Percentiles rank a stretch among this genome's conserved stretches.
phyloP scores from a whole-genome alignment of 1,139 yeast genomes.

The Meyerozyma elateridarum region DNA sequence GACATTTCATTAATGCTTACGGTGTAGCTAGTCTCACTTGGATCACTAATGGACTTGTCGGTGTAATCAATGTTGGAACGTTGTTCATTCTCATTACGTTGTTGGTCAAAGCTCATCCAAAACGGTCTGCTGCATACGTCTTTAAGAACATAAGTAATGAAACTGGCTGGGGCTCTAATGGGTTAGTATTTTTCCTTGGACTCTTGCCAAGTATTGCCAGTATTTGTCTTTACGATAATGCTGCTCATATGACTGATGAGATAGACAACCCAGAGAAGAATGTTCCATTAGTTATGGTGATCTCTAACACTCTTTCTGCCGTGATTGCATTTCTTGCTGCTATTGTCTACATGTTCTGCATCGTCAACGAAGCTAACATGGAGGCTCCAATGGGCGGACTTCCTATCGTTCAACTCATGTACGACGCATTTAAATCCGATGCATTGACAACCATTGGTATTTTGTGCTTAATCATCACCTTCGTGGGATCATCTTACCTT shows the following conservation, averaged over 20 bases:
- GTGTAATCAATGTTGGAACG: constrained; percentile 21
- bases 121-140: constrained; percentile 21
- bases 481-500: constrained; percentile 12
- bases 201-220: constrained; percentile 25
- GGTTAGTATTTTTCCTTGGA: constrained; percentile 25
- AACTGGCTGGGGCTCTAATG: constrained; percentile 26
- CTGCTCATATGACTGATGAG: constrained; percentile 30
- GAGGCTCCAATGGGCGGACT: constrained; percentile 24
- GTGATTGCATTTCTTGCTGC: constrained; percentile 20
- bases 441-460: constrained; percentile 24
- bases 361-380: constrained; percentile 11
- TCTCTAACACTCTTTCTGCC: constrained; percentile 20
- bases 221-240: constrained; percentile 24
- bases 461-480: constrained; percentile 18
- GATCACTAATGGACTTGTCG: constrained; percentile 17
- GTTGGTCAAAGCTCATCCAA: constrained; percentile 20
- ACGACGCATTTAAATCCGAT: constrained; percentile 21
- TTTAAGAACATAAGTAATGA: constrained; percentile 22
- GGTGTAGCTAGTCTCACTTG: constrained; percentile 17
- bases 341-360: constrained; percentile 24
- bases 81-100: constrained; percentile 22
- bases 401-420: constrained; percentile 22
- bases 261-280: constrained; percentile 23
- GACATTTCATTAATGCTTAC: constrained; percentile 17
- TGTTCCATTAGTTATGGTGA: constrained; percentile 25